A percentile compares a stretch with the other conserved stretches of the same genome.
Evolutionary conservation across 2,329 filamentous ascomycete genomes (phyloP).

Genomic region (Phialemonium atrogriseum): DNA sequence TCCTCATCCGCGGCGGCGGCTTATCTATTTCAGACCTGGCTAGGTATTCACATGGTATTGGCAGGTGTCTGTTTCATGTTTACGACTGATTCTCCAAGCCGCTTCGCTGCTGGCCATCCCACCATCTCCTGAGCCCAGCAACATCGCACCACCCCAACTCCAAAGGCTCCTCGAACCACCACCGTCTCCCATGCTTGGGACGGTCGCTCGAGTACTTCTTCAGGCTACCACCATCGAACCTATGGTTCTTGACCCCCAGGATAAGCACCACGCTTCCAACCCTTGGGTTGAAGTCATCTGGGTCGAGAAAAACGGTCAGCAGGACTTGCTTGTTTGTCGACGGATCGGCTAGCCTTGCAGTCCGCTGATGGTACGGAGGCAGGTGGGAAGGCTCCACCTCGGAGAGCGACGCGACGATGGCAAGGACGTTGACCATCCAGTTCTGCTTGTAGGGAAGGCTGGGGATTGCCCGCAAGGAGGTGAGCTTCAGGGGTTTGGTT

Average conservation of each 20-base stretch:
- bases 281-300: slow-evolving; percentile 35
- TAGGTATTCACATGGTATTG: background rate
- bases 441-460: slow-evolving; percentile 48
- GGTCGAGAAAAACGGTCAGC: slow-evolving; percentile 46
- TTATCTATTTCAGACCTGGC: too few relatives aligned
- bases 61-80: background rate
- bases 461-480: slow-evolving; percentile 38
- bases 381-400: slow-evolving; percentile 39
- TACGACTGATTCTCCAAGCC: too few relatives aligned
- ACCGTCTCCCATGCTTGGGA: slow-evolving; percentile 20
- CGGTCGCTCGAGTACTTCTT: slow-evolving; percentile 33
- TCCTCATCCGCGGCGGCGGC: too few relatives aligned
- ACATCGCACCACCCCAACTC: slow-evolving; percentile 43
- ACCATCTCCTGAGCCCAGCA: slow-evolving; percentile 35
- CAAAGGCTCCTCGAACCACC: slow-evolving; percentile 44
- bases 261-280: slow-evolving; percentile 43
- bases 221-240: slow-evolving; percentile 37
- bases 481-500: slow-evolving; percentile 40
- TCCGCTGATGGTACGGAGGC: slow-evolving; percentile 42
- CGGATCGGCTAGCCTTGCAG: slow-evolving; percentile 40
- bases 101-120: slow-evolving; percentile 18
- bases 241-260: slow-evolving; percentile 49
- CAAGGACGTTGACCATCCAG: slow-evolving; percentile 48
- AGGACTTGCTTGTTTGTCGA: slow-evolving; percentile 44
- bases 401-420: slow-evolving; percentile 38